phyloP scores from a whole-genome alignment of 768 basidiomycete species.

The Calocybe indica region DNA sequence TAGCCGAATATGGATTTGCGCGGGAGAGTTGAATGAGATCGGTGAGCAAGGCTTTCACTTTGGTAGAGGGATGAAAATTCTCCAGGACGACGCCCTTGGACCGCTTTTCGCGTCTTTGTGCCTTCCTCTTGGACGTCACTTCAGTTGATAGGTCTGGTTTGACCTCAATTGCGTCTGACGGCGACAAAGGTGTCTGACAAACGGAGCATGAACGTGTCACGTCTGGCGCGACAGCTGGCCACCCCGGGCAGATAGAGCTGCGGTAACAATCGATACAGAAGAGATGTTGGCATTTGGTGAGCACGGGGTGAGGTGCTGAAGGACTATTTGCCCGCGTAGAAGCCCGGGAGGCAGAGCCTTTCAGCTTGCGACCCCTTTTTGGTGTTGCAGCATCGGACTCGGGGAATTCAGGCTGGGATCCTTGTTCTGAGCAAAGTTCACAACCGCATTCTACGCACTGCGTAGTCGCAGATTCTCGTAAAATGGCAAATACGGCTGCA shows the following conservation, averaged over 20 bases:
- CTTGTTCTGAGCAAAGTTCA: constrained; percentile 61
- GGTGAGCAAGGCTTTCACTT: constrained; percentile 74
- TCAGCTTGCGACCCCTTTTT: constrained; percentile 43
- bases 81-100: constrained; percentile 47
- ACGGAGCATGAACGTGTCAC: constrained; percentile 63
- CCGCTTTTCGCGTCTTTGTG: constrained; percentile 60
- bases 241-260: constrained; percentile 68
- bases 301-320: constrained; percentile 51
- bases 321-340: constrained; percentile 76
- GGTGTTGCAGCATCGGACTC: constrained; percentile 46
- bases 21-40: constrained; percentile 81
- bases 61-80: constrained; percentile 75
- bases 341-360: constrained; percentile 52
- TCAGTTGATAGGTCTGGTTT: constrained; percentile 50
- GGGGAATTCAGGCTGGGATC: constrained; percentile 32
- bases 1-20: constrained; percentile 78
- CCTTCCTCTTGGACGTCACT: constrained; percentile 52
- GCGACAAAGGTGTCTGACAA: constrained; percentile 65
- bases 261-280: constrained; percentile 89
- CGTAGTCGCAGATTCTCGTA: constrained; percentile 82
- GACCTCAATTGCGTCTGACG: constrained; percentile 80
- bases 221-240: constrained; percentile 65
- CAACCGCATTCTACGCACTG: constrained; percentile 85
- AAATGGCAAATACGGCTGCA: constrained; percentile 73
- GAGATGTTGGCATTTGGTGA: constrained; percentile 93